Percentiles rank a stretch among this genome's conserved stretches.
Conservation (phyloP, 306 rosid genomes). For the Geum urbanum region DNA sequence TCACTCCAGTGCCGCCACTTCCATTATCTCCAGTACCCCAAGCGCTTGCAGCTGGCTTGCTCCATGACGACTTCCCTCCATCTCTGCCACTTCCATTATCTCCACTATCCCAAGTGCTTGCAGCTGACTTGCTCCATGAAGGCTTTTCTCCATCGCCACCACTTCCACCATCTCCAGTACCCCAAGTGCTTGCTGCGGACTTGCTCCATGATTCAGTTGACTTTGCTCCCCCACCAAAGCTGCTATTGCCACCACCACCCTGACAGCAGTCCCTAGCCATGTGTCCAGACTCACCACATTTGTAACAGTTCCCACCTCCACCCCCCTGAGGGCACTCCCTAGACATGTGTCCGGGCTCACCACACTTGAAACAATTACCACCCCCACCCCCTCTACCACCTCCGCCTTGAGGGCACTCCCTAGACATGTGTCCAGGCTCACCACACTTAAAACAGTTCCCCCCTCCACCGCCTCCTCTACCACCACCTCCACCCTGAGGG, state of each 20-base stretch:
- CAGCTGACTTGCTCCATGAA: background rate
- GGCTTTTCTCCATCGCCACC: background rate
- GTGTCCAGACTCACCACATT: background rate
- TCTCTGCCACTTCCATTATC: background rate
- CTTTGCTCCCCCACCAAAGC: too few species aligned
- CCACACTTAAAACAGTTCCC: conserved; percentile 5
- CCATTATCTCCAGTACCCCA: background rate
- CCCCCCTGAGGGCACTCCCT: conserved; percentile 7
- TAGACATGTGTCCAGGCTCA: background rate
- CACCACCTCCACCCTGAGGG: background rate
- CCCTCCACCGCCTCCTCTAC: background rate
- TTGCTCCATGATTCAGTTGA: too few species aligned
- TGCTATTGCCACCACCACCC: conserved; percentile 17
- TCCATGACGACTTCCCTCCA: background rate
- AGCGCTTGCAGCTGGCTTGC: background rate
- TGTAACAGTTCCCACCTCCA: conserved; percentile 14
- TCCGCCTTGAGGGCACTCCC: conserved; percentile 10
- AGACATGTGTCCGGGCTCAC: background rate
- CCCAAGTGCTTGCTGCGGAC: too few species aligned
- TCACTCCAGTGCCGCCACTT: background rate
- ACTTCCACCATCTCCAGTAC: too few species aligned
- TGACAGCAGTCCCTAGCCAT: background rate
- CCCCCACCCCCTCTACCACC: background rate
- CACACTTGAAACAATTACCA: background rate
- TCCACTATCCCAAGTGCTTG: background rate